Evolutionary conservation across 306 rosid species (phyloP).

Genomic region (Vicia faba): DNA sequence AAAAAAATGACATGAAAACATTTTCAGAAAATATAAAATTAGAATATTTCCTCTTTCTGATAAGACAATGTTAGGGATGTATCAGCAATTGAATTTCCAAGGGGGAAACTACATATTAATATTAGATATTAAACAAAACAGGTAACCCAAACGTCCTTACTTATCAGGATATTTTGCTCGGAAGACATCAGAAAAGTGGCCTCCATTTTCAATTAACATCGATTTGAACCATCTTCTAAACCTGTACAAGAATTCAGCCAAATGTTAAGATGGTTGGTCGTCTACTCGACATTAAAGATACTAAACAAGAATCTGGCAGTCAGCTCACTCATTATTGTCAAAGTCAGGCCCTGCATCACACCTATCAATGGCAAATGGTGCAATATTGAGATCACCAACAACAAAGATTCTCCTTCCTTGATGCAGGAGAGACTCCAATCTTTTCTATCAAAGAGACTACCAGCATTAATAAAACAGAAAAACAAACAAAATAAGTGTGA

Average conservation of each 20-base stretch:
- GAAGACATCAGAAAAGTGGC: slow-evolving; percentile 73
- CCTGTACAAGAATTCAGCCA: slow-evolving; percentile 47
- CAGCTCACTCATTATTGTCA: slow-evolving; percentile 73
- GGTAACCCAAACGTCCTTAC: slow-evolving; percentile 39
- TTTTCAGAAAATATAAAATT: slow-evolving; percentile 5
- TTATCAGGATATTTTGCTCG: slow-evolving; percentile 81
- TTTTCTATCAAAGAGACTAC: slow-evolving; percentile 62
- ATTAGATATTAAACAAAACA: slow-evolving; percentile 15
- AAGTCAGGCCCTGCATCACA: slow-evolving; percentile 95
- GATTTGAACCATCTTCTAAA: slow-evolving; percentile 93
- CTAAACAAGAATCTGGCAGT: slow-evolving; percentile 33
- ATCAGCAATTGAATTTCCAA: slow-evolving; percentile 20
- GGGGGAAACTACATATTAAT: slow-evolving; percentile 3
- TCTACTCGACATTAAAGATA: slow-evolving; percentile 17
- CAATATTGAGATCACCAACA: slow-evolving; percentile 97
- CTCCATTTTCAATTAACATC: slow-evolving; percentile 64
- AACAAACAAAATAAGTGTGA: slow-evolving; percentile 15
- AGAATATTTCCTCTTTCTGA: slow-evolving; percentile 22
- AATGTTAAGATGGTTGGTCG: slow-evolving; percentile 20
- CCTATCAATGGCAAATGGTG: slow-evolving; percentile 80
- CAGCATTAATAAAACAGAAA: slow-evolving; percentile 44
- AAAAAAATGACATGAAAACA: background rate
- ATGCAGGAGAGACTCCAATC: slow-evolving; percentile 80
- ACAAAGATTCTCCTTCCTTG: slow-evolving; percentile 72
- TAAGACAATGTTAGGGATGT: slow-evolving; percentile 16